Evolutionary conservation across 768 basidiomycete genomes (phyloP), one percentile per base, ranked within the genome.

Genomic region (Tricholoma bakamatsutake): DNA sequence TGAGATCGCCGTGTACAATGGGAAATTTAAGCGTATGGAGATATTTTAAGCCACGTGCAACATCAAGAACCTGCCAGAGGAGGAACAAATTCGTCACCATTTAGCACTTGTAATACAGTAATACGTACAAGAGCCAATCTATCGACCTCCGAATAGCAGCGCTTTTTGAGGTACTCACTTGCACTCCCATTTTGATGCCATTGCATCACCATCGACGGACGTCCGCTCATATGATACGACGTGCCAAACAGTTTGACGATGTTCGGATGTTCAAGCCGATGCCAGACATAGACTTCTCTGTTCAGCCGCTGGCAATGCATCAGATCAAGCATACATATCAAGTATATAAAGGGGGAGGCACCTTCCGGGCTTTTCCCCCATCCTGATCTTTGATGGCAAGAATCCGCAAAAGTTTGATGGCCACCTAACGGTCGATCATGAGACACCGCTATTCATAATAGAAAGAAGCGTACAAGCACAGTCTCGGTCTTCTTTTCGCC

Each of bases 101-200:
- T 12, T 21, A 24, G 15, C 8, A 15, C 45, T 15, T 27, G 35
- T 30, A 27, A 24, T n/a, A 3, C n/a, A 34, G 21, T 24, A 52
- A 27, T 28, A 62, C 71, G 57, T 37, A 80, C 76, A 55, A 80
- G 64, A 24, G 64, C 57, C 31, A 76, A 49, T 49, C 75, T 65
- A 50, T 80, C 7, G 21, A 42, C 40, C 18, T 30, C 70, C 1
- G 61, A 70, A n/a, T 40, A 7, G 47, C 47, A 4, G 70, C 39
- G 68, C 43, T 73, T 70, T 43, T 59, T 61, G 9, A 61, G 66
- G 55, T 80, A 80, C 17, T 75, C 71, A 15, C 67, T 67, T 34
- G 79, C 73, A 55, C 73, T 79, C 5, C 79, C 77, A 42, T 80
- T 78, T 37, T 69, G 61, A 59, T 76, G 79, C 79, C 79, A 81